These are phyloP conservation scores for Candida jianshihensis DNA, from an alignment of 805 yeast genomes.

Conservation along the genomic window DNA sequence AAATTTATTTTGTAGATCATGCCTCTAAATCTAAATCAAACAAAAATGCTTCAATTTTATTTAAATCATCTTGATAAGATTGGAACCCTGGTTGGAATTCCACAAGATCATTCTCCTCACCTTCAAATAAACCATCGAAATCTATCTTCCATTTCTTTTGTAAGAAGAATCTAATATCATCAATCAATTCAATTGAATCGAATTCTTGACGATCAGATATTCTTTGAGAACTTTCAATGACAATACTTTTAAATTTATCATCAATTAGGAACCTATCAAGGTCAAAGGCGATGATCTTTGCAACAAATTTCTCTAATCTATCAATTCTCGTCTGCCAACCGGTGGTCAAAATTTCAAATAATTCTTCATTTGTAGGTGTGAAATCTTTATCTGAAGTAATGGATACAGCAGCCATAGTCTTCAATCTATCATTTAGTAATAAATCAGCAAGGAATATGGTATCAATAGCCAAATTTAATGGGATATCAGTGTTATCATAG, in stretches of 20 bases:
- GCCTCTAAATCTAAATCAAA: constrained; percentile 36
- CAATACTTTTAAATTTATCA: constrained; percentile 32
- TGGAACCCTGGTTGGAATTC: constrained; percentile 17
- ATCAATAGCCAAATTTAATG: constrained; percentile 45
- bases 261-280: constrained; percentile 30
- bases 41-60: constrained; percentile 33
- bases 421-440: constrained; percentile 52
- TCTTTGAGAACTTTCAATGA: constrained; percentile 45
- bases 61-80: constrained; percentile 26
- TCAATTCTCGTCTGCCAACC: constrained; percentile 66
- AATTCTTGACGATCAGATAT: constrained; percentile 60
- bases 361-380: constrained; percentile 26
- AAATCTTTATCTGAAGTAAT: constrained; percentile 26
- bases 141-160: constrained; percentile 22
- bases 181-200: constrained; percentile 74
- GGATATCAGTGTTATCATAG: constrained; percentile 50
- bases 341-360: constrained; percentile 52
- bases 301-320: constrained; percentile 56
- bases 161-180: constrained; percentile 66
- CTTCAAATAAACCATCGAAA: constrained; percentile 26
- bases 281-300: constrained; percentile 48
- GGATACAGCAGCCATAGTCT: constrained; percentile 50
- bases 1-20: constrained; percentile 8
- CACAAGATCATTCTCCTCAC: constrained; percentile 16
- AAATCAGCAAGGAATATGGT: constrained; percentile 51